These are phyloP conservation scores for Alternaria triticina DNA, from an alignment of 2,329 filamentous ascomycete genomes.

Conservation along the genomic window DNA sequence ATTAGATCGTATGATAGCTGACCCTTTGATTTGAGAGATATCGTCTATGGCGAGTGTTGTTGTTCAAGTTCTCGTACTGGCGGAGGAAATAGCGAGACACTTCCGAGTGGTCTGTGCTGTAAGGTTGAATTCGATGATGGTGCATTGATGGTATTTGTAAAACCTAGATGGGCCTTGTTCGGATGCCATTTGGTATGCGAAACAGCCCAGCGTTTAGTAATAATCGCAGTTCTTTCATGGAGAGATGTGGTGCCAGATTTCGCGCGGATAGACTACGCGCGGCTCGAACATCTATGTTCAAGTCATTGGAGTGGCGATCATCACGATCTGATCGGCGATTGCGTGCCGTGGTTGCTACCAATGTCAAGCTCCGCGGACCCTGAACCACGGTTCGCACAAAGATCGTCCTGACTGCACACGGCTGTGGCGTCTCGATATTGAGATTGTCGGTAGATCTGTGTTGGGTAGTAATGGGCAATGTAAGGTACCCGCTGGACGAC, in stretches of 20 bases:
- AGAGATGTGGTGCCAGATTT: background rate
- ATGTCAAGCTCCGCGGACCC: background rate
- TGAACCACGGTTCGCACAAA: background rate
- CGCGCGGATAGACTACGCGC: background rate
- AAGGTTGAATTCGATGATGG: background rate
- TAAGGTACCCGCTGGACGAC: conserved; percentile 5
- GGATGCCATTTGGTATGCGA: background rate
- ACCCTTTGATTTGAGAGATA: background rate
- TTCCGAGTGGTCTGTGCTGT: background rate
- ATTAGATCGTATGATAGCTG: background rate
- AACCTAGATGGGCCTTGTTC: background rate
- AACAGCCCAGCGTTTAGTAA: background rate
- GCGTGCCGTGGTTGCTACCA: background rate
- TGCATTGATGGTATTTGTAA: background rate
- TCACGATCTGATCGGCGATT: background rate
- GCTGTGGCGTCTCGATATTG: conserved; percentile 4
- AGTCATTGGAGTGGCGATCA: background rate
- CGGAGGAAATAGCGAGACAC: background rate
- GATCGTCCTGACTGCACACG: background rate
- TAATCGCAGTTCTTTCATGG: background rate
- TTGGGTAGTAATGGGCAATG: conserved; percentile 1
- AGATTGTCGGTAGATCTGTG: conserved; percentile 4
- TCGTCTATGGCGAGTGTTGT: background rate
- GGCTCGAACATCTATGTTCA: background rate
- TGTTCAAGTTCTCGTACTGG: background rate